Evolutionary conservation across 257 asterid genomes (phyloP).

Genomic region (Jasminum sambac): DNA sequence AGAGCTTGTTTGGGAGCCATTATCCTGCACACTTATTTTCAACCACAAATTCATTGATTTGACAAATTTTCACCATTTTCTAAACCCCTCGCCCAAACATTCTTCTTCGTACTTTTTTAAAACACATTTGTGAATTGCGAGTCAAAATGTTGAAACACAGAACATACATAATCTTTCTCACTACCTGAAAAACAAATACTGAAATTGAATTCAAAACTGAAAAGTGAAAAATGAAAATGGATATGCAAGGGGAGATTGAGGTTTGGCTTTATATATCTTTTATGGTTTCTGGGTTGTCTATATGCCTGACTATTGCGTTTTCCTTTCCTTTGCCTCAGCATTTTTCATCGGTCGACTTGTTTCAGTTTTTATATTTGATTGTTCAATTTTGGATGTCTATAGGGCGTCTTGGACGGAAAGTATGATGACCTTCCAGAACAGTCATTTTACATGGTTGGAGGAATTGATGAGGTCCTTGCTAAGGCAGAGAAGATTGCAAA

Average conservation of each 20-base stretch:
- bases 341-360: not conserved
- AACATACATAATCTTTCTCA: no score
- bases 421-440: slow-evolving; percentile 87
- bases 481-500: slow-evolving; percentile 73
- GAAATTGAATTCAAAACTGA: no score
- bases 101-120: no score
- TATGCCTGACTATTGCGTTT: not conserved
- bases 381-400: slow-evolving; percentile 20
- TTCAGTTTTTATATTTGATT: not conserved
- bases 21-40: no score
- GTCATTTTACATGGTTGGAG: slow-evolving; percentile 95
- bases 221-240: no score
- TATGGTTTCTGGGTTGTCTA: not conserved
- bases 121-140: no score
- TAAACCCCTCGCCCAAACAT: no score
- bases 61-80: no score
- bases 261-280: not conserved
- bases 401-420: slow-evolving; percentile 92
- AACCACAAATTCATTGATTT: no score
- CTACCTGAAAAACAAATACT: no score
- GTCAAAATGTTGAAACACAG: no score
- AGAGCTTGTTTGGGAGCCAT: no score
- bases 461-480: slow-evolving; percentile 76
- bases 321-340: not conserved
- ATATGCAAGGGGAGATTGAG: not conserved